Evolutionary conservation across 805 yeast genomes (phyloP), one percentile per base, ranked within the genome.

Genomic region (Nakazawaea siamensis): DNA sequence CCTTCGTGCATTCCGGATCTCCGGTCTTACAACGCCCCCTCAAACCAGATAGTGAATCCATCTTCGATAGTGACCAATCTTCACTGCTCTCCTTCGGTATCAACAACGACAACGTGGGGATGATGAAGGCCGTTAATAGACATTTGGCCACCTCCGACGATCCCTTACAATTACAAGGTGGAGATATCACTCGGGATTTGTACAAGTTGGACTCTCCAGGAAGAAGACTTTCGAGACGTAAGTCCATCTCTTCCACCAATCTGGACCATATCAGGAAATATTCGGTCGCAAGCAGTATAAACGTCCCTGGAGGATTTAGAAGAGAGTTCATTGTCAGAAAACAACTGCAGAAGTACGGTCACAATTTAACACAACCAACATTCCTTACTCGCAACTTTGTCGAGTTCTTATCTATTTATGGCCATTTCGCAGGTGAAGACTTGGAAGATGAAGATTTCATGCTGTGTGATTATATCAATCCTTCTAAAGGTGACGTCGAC

Each of bases 381-480:
- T 66, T 76, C 38, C 53, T 81, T 26, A 76, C 94, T 1, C 68
- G 74, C 39, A 83, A 82, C 53, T 83, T 83, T 43, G 63, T 82
- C 45, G 92, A 83, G 52, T 83, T 83, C 49, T 60, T 83, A 30
- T 76, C 82, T 43, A 66, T 83, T 6, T 83, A 83, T 54, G 94
- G 94, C 5, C 90, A 83, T 60, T 83, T 83, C 57, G 92, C 92
- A 2, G 94, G 94, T 51, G 92, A 82, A 55, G 73, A 77, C 26
- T 66, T 82, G 35, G 90, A 80, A 47, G 81, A 76, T 48, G 78
- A 71, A 36, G 87, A 76, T 48, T 71, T 39, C 46, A 63, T 59
- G 51, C 71, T 73, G 1, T 72, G 76, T 42, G 71, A 66, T 40
- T 70, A 66, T 42, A 18, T 35, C 12, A 45, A 44, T 12, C 54